These are phyloP conservation scores for Hypomyces perniciosus DNA, from an alignment of 2,329 filamentous ascomycete species.

Conservation along the genomic window DNA sequence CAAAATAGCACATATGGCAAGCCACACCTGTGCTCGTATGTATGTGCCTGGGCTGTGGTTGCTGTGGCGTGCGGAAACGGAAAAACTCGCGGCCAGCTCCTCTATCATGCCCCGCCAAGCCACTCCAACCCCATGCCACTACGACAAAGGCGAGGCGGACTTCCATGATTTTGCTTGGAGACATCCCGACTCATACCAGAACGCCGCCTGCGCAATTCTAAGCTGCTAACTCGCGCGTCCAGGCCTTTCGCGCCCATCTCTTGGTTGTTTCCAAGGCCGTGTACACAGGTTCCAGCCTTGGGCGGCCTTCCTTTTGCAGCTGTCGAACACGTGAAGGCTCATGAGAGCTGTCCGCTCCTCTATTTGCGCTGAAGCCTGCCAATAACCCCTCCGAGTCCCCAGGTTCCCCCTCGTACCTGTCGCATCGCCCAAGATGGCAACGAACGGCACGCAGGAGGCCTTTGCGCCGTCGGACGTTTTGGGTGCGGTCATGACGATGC, in stretches of 20 bases:
- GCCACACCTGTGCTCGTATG: neutral
- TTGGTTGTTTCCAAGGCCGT: neutral
- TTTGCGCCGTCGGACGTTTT: constrained; percentile 73
- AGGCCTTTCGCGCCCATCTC: neutral
- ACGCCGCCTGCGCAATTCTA: constrained; percentile 1
- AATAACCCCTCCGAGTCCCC: constrained; percentile 6
- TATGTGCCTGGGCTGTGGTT: neutral
- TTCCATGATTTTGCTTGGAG: constrained; percentile 12
- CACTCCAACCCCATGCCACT: constrained; percentile 10
- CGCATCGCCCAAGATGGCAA: constrained; percentile 51
- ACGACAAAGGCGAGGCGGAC: constrained; percentile 10
- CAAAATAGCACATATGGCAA: neutral
- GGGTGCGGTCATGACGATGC: constrained; percentile 86
- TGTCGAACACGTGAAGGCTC: constrained; percentile 14
- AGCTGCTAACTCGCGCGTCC: neutral
- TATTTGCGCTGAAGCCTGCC: constrained; percentile 19
- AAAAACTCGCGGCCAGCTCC: constrained; percentile 23
- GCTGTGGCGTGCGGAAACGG: constrained; percentile 18
- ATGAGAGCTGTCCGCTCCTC: constrained; percentile 19
- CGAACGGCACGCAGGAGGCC: constrained; percentile 58
- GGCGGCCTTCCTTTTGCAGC: neutral
- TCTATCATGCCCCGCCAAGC: constrained; percentile 13
- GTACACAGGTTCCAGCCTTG: neutral
- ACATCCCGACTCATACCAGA: constrained; percentile 6
- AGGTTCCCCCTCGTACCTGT: constrained; percentile 2